phyloP scores from a whole-genome alignment of 371 early-diverging fungal genomes.

The Mycotypha africana region DNA sequence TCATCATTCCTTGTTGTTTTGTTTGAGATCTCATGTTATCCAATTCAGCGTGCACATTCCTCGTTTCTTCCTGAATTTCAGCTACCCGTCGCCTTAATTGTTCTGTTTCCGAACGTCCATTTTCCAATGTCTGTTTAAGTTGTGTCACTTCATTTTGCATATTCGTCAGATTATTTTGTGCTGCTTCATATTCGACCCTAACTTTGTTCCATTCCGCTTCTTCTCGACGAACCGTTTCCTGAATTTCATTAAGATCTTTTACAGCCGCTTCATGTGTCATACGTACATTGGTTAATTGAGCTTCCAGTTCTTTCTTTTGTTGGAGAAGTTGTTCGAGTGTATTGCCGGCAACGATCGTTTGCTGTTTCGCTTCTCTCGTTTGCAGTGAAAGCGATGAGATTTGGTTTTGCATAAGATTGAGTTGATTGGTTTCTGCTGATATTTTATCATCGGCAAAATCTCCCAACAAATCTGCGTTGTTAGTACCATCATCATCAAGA shows the following conservation, averaged over 20 bases:
- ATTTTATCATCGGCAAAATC: conserved; percentile 40
- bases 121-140: conserved; percentile 23
- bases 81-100: conserved; percentile 22
- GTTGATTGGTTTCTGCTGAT: conserved; percentile 36
- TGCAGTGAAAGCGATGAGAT: conserved; percentile 20
- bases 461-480: conserved; percentile 27
- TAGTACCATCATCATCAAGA: conserved; percentile 1
- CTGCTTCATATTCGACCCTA: conserved; percentile 25
- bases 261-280: conserved; percentile 26
- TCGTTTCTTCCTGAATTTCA: conserved; percentile 39
- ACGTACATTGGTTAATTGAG: conserved; percentile 21
- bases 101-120: conserved; percentile 35
- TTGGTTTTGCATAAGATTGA: conserved; percentile 37
- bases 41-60: conserved; percentile 14
- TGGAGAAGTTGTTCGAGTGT: conserved; percentile 22
- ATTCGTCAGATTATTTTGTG: conserved; percentile 20
- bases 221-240: conserved; percentile 24
- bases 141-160: conserved; percentile 27
- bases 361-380: conserved; percentile 11
- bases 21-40: conserved; percentile 25
- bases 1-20: conserved; percentile 42
- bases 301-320: conserved; percentile 32
- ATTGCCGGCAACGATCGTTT: conserved; percentile 22
- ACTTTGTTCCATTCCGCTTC: conserved; percentile 29
- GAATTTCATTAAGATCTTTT: conserved; percentile 30